Base-by-base conservation (phyloP, 2,329 filamentous ascomycete genomes). In the Furcasterigmium furcatum region DNA sequence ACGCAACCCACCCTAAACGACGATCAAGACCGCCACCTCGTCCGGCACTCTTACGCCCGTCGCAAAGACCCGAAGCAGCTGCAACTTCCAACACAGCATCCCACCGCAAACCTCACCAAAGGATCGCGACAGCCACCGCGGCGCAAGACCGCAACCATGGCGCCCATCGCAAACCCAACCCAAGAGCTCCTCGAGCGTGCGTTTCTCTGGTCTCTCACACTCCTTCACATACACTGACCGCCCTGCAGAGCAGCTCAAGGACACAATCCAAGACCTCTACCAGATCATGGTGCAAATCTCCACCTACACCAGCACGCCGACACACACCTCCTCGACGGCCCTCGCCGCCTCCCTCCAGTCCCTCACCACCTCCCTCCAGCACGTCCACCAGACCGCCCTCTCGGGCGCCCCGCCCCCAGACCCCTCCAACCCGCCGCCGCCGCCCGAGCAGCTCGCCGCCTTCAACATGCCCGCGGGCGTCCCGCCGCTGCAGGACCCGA, bases 241-340 rank as follows among this genome's bases (percentile, higher is more conserved):
- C 12, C 10, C 24, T 24, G 5, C 55, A 82, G 80, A 74, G 54
- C 71, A 79, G 63, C 69, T 83, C 64, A 80, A 82, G 58, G 73
- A 80, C 55, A 71, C 81, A 49, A 80, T 85, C 61, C 79, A 84
- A 57, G 78, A 81, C 54, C 73, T 84, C 34, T 84, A 80, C 70
- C 73, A 81, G 54, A 64, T 84, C 48, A 79, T 83, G 72, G 77
- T 85, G 38, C 80, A 85, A 58, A 71, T 79, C 22, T 73, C 77
- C 25, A 74, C 76, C 47, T 86, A 84, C 68, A 80, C 84, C 67
- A 66, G 69, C 34, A 67, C 43, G 8, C 38, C 32, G 20, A 43
- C 41, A 9, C 41, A 32, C 40, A 41, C 38, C 25, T 45, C 45
- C 19, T 41, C 29, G 30, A 34, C 14, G n/a, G 34, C 48, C 27